Percentiles rank a stretch among this genome's conserved stretches.
Evolutionary conservation across 1,284 basidiomycete genomes (phyloP).

Genomic region (Bjerkandera adusta): DNA sequence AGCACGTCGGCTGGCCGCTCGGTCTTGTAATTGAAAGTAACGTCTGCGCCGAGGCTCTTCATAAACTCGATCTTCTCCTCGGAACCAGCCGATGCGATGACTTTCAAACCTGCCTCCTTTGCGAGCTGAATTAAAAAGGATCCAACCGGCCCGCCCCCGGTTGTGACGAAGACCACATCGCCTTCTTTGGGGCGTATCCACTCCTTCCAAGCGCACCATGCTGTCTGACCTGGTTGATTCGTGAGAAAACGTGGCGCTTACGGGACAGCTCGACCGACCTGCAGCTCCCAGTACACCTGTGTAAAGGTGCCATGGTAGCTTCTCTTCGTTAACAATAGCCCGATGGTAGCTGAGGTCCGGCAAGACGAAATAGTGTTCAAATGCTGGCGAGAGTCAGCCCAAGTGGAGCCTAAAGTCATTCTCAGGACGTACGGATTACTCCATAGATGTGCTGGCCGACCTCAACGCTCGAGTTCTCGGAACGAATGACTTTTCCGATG

Average conservation of each 20-base stretch:
- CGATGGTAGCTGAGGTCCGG: conserved; percentile 1
- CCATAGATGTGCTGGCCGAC: conserved; percentile 43
- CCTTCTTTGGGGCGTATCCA: conserved; percentile 13
- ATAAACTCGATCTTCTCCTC: conserved; percentile 53
- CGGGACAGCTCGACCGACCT: conserved; percentile 15
- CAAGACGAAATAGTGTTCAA: conserved; percentile 18
- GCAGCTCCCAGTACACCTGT: conserved; percentile 28
- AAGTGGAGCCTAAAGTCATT: not conserved
- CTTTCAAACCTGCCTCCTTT: conserved; percentile 51
- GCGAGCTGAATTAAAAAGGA: conserved; percentile 51
- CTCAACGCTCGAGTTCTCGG: conserved; percentile 35
- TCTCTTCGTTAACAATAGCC: conserved; percentile 20
- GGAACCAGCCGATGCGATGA: conserved; percentile 70
- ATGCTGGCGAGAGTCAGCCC: conserved; percentile 5
- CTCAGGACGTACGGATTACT: conserved; percentile 18
- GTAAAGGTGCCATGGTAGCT: conserved; percentile 26
- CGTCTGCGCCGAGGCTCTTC: conserved; percentile 63
- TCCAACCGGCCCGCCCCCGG: conserved; percentile 8
- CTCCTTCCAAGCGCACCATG: conserved; percentile 18
- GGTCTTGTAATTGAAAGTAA: conserved; percentile 76
- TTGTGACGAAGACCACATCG: conserved; percentile 14
- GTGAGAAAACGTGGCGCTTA: not conserved
- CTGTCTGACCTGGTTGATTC: conserved; percentile 18
- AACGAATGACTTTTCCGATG: conserved; percentile 41
- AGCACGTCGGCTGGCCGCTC: conserved; percentile 50